These are phyloP conservation scores for Scheffersomyces stipitis DNA, from an alignment of 805 yeast species.

Conservation along the genomic window DNA sequence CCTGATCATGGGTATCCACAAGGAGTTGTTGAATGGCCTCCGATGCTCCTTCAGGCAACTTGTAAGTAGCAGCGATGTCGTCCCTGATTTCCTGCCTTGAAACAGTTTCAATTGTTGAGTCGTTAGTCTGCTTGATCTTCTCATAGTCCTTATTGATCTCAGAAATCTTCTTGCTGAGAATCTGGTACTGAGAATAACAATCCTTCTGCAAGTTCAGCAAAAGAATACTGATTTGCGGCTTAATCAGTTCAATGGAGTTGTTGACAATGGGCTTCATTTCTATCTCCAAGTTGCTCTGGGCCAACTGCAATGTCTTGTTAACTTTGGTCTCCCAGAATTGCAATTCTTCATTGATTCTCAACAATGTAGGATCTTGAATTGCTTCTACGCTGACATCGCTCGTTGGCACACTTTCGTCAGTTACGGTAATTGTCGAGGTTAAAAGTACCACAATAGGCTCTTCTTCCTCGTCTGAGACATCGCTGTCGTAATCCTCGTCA, in stretches of 20 bases:
- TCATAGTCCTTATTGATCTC: slow-evolving; percentile 36
- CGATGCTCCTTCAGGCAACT: slow-evolving; percentile 20
- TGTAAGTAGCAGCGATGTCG: slow-evolving; percentile 24
- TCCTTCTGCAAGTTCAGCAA: slow-evolving; percentile 28
- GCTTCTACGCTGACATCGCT: slow-evolving; percentile 6
- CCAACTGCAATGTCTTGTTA: slow-evolving; percentile 33
- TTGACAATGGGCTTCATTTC: slow-evolving; percentile 32
- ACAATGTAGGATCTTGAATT: slow-evolving; percentile 2
- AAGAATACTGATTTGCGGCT: slow-evolving; percentile 22
- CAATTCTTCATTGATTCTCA: slow-evolving; percentile 28
- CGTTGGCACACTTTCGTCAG: neutral
- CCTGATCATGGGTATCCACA: slow-evolving; percentile 23
- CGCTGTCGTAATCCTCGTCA: neutral
- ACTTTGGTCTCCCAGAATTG: slow-evolving; percentile 33
- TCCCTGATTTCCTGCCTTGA: slow-evolving; percentile 39
- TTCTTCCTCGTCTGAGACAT: slow-evolving; percentile 3
- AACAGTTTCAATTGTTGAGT: slow-evolving; percentile 15
- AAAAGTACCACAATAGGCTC: slow-evolving; percentile 1
- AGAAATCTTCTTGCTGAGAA: slow-evolving; percentile 26
- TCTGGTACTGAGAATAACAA: slow-evolving; percentile 30
- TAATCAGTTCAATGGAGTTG: slow-evolving; percentile 21
- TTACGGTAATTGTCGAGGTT: slow-evolving; percentile 7
- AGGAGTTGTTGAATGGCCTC: slow-evolving; percentile 23
- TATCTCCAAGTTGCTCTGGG: slow-evolving; percentile 26
- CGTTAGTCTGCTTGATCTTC: slow-evolving; percentile 19